These are phyloP conservation scores for Hyaloscypha bicolor DNA, from an alignment of 495 filamentous ascomycete species.

Conservation along the genomic window DNA sequence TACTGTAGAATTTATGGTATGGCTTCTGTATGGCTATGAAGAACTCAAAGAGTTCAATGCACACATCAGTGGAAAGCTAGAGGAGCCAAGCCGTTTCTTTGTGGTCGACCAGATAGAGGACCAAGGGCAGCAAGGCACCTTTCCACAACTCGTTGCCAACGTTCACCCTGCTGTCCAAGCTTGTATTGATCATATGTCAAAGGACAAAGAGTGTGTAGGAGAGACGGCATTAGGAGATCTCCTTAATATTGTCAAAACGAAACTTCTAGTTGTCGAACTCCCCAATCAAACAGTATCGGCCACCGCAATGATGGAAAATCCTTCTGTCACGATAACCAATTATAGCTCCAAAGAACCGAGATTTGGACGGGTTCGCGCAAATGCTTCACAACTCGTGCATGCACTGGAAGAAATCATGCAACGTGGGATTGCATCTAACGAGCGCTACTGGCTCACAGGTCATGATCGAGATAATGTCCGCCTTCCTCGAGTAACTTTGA, in stretches of 20 bases:
- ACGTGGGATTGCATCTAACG: too few species aligned
- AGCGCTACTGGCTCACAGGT: too few species aligned
- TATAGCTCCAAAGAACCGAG: too few species aligned
- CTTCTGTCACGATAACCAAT: too few species aligned
- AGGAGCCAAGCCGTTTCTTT: neutral
- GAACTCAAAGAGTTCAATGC: conserved; percentile 3
- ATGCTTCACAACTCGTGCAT: too few species aligned
- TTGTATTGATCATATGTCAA: conserved; percentile 3
- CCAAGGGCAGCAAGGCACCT: too few species aligned
- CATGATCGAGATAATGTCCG: too few species aligned
- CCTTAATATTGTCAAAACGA: conserved; percentile 28
- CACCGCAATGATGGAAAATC: too few species aligned
- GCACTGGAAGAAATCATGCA: too few species aligned
- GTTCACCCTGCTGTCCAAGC: conserved; percentile 12
- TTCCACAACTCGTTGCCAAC: neutral
- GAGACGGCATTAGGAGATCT: conserved; percentile 32
- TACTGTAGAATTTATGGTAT: conserved; percentile 37
- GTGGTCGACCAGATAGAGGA: neutral
- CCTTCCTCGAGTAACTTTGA: too few species aligned
- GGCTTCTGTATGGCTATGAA: conserved; percentile 37
- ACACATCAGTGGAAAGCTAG: conserved; percentile 9
- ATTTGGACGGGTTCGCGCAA: too few species aligned
- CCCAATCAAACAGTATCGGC: neutral
- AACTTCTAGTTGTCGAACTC: conserved; percentile 33
- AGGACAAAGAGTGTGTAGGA: conserved; percentile 18